Percentiles rank a stretch among this genome's conserved stretches.
Evolutionary conservation across 768 basidiomycete genomes (phyloP).

Genomic region (Amanita pseudoporphyria): DNA sequence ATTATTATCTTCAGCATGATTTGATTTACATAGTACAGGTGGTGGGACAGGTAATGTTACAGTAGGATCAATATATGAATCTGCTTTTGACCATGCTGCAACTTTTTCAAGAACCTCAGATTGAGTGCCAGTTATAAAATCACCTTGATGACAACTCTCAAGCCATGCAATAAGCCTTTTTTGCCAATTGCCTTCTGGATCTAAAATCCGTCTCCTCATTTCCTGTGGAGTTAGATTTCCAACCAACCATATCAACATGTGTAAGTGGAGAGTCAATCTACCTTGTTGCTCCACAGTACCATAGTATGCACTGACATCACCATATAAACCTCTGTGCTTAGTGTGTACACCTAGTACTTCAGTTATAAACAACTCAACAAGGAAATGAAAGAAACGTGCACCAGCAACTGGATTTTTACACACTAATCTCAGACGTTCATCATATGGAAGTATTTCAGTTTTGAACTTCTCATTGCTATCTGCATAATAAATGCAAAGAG

Average conservation of each 20-base stretch:
- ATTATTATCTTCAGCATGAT: too few relatives aligned
- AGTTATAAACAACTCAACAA: too few relatives aligned
- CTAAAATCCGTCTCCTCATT: conserved; percentile 17
- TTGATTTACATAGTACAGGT: too few relatives aligned
- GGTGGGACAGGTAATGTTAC: background rate
- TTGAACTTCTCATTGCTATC: too few relatives aligned
- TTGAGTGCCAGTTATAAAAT: too few relatives aligned
- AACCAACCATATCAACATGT: conserved; percentile 23
- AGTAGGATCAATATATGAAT: background rate
- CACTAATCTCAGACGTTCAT: too few relatives aligned
- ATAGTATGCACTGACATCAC: conserved; percentile 22
- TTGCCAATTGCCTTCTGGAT: conserved; percentile 15
- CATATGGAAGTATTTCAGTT: too few relatives aligned
- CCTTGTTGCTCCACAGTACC: conserved; percentile 31
- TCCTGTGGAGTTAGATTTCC: conserved; percentile 20
- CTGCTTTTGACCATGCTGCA: background rate
- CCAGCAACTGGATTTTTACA: too few relatives aligned
- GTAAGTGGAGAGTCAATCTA: conserved; percentile 23
- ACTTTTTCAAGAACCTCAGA: conserved; percentile 4
- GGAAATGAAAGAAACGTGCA: too few relatives aligned
- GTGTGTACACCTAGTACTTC: too few relatives aligned
- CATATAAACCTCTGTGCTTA: too few relatives aligned
- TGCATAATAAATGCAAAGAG: too few relatives aligned
- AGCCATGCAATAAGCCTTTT: conserved; percentile 14
- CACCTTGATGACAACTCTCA: conserved; percentile 13